Evolutionary conservation across 345 rosid genomes (phyloP).

Genomic region (Carallia brachiata): DNA sequence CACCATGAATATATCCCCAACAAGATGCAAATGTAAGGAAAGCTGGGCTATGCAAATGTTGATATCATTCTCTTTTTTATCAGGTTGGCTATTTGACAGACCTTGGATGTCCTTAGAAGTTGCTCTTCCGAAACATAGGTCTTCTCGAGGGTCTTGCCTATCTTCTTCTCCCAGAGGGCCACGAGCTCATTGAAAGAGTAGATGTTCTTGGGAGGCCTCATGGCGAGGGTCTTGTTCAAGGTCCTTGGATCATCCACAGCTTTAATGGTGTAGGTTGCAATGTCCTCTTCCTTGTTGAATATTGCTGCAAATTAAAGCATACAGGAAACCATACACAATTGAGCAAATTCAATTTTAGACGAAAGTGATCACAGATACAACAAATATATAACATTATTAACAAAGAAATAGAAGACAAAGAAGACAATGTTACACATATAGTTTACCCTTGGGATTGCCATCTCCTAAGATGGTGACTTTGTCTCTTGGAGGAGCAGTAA

Average conservation of each 20-base stretch:
- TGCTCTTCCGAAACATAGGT: slow-evolving; percentile 28
- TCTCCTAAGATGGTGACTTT: slow-evolving; percentile 25
- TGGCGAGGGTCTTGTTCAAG: slow-evolving; percentile 33
- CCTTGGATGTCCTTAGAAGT: slow-evolving; percentile 34
- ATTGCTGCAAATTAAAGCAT: slow-evolving; percentile 3
- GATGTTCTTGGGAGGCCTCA: slow-evolving; percentile 25
- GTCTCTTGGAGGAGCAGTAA: slow-evolving; percentile 24
- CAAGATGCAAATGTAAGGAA: neutral
- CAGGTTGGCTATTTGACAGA: neutral
- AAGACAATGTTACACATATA: neutral
- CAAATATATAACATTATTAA: too few species aligned
- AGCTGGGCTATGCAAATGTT: too few species aligned
- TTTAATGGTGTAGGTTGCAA: slow-evolving; percentile 29
- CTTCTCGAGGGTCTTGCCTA: slow-evolving; percentile 30
- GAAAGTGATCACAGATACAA: neutral
- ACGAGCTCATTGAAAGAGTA: slow-evolving; percentile 31
- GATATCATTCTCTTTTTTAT: too few species aligned
- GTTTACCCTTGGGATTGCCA: slow-evolving; percentile 27
- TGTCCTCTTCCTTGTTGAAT: slow-evolving; percentile 24
- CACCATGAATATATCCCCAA: neutral
- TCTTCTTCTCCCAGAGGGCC: slow-evolving; percentile 35
- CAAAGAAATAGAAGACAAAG: too few species aligned
- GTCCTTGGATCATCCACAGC: slow-evolving; percentile 38
- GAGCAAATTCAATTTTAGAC: neutral
- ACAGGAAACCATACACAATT: neutral